Base-by-base conservation (phyloP, 139 green algal species). In the Asterochloris erici region DNA sequence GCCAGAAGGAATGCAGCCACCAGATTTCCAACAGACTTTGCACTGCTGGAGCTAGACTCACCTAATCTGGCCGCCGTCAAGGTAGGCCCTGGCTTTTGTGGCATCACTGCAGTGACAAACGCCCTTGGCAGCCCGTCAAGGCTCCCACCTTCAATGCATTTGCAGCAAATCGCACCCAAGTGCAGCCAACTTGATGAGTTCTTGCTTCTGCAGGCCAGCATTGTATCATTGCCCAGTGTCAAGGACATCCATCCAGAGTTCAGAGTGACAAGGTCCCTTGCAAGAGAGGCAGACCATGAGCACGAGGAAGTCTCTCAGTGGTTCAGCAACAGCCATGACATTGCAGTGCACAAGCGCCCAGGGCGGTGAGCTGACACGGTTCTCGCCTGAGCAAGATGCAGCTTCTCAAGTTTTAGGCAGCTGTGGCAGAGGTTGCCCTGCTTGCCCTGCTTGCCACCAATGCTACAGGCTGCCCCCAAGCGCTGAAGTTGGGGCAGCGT, bases 21-120 rank as follows among this genome's bases (percentile, higher is more conserved):
- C 0, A 19, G 38, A 21, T 88, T 87, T 73, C 93, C 94, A 14
- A 98, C 94, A 60, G 94, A 98, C 80, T 98, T 98, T 88, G 94
- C 82, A 0, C 75, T 98, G 73, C 12, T 98, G 19, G 24, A 63
- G 10, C 16, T 93, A 12, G 47, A 47, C 17, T 10, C 63, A 4
- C 61, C 17, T 0, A 14, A 60, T 0, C 26, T 63, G 17, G 78
- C 77, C 10, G 28, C 14, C 0, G 23, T 93, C 0, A 81, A 89
- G 84, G 87, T 90, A 27, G 13, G 60, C 21, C 10, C 68, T n/a
- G 27, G 69, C 69, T 0, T 75, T 0, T 6, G n/a, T 27, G 27
- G 73, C 27, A 78, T 11, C 14, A 26, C 19, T 62, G 16, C 14
- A 63, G 73, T 23, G 73, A 23, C 14, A 27, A 14, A 68, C 17